Evolutionary conservation across 2,329 filamentous ascomycete species (phyloP).

Genomic region (Colletotrichum sublineola): DNA sequence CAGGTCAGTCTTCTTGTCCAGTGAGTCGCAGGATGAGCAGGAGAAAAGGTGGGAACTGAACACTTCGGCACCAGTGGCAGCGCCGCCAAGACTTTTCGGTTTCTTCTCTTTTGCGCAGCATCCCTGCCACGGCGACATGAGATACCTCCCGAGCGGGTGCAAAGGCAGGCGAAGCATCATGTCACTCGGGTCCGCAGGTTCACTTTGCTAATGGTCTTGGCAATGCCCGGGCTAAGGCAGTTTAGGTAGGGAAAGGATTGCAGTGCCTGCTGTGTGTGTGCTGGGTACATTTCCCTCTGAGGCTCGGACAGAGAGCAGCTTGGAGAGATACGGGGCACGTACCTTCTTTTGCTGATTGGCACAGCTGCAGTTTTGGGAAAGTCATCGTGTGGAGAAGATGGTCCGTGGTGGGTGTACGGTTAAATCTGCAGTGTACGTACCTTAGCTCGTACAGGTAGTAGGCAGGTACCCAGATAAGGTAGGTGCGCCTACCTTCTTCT

Average conservation of each 20-base stretch:
- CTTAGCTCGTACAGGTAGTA: too few species aligned
- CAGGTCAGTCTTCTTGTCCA: not conserved
- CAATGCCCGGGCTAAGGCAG: not conserved
- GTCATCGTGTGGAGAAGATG: not conserved
- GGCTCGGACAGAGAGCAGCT: constrained; percentile 14
- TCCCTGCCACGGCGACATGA: constrained; percentile 18
- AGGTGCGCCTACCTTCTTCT: too few species aligned
- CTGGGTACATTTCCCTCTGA: not conserved
- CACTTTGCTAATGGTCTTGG: constrained; percentile 4
- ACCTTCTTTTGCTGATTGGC: not conserved
- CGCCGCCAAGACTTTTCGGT: constrained; percentile 40
- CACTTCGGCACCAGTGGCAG: constrained; percentile 26
- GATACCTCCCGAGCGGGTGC: constrained; percentile 3
- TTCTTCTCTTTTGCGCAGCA: constrained; percentile 34
- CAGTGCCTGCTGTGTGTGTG: not conserved
- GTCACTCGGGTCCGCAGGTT: constrained; percentile 20
- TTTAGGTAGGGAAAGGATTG: not conserved
- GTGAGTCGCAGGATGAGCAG: not conserved
- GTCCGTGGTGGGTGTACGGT: not conserved
- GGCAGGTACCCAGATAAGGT: too few species aligned
- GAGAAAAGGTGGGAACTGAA: constrained; percentile 33
- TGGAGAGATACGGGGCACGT: not conserved
- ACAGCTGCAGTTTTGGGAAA: constrained; percentile 1
- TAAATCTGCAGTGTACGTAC: not conserved
- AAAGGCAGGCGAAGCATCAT: constrained; percentile 12